phyloP scores from a whole-genome alignment of 179 eudicot species.

The Beta macrorhiza region DNA sequence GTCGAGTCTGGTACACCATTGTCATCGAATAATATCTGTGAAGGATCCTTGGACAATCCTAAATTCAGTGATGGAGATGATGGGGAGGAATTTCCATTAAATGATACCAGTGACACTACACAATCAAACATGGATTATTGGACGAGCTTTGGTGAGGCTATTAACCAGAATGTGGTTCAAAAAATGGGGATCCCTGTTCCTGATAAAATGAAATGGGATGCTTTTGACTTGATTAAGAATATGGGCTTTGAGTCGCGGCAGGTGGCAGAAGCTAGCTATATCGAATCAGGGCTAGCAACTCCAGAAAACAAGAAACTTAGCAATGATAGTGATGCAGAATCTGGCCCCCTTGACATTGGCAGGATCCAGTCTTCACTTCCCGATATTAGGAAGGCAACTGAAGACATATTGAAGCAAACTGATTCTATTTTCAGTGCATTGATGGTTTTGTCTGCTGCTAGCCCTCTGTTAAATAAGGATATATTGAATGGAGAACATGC shows the following conservation, averaged over 20 bases:
- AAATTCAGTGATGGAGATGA: conserved; percentile 20
- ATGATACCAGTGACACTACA: conserved; percentile 30
- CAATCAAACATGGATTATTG: conserved; percentile 67
- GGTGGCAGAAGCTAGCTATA: conserved; percentile 76
- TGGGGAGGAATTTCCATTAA: conserved; percentile 17
- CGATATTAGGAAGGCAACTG: conserved; percentile 80
- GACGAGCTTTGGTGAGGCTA: conserved; percentile 65
- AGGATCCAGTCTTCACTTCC: conserved; percentile 59
- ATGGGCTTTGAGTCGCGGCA: conserved; percentile 59
- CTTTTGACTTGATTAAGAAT: conserved; percentile 63
- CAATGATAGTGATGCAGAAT: conserved; percentile 32
- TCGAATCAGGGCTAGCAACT: conserved; percentile 92
- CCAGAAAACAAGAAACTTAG: conserved; percentile 38
- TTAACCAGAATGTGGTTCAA: conserved; percentile 66
- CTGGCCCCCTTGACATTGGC: conserved; percentile 27
- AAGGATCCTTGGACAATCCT: conserved; percentile 36
- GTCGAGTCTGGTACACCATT: conserved; percentile 29
- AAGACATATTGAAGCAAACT: conserved; percentile 78
- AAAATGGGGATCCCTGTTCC: conserved; percentile 71
- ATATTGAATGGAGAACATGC: conserved; percentile 36
- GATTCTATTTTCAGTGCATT: conserved; percentile 83
- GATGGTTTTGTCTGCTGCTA: conserved; percentile 80
- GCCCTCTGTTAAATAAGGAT: conserved; percentile 56
- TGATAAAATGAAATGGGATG: conserved; percentile 89
- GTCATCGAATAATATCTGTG: conserved; percentile 25